Base-by-base conservation (phyloP, 108 stramenopile species). In the Poteriospumella lacustris region DNA sequence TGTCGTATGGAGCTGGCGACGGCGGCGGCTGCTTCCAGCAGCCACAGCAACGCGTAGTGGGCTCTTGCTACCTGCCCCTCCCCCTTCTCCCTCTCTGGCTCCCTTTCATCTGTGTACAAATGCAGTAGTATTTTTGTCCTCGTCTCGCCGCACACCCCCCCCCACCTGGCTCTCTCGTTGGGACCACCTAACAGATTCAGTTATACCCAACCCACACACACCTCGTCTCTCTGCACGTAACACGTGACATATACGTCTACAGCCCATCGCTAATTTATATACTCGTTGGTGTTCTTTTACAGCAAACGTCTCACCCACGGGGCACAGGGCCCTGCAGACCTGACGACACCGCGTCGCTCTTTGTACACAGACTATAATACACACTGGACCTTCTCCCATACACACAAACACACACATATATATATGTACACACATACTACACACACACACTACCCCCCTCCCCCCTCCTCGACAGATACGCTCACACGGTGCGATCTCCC, bases 361-460 rank as follows among this genome's bases (percentile, higher is more conserved):
- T 52, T 52, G 47, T 52, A 52, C 47, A 52, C 47, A 52, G 47
- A 52, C 47, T 52, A 52, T 52, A 52, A 52, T 52, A 52, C 47
- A 52, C 47, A 52, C 47, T 52, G 47, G 47, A 52, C 47, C 47
- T 52, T 52, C 47, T 52, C 47, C 47, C 47, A 52, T 52, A 52
- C 47, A 52, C 47, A 52, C 47, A 19, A 9, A 52, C 47, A 52
- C 47, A 52, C 47, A 52, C 47, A 52, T 19, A 52, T 19, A 52
- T 52, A 52, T 52, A 52, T 52, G 19, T 52, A 19, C 19, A 52
- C 47, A 52, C 47, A 52, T 19, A 52, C 19, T 15, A 9, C 19
- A 52, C 47, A 52, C 47, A 52, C 47, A 52, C 47, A 52, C 47
- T 15, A 15, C 9, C 47, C 47, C 47, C 47, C 47, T 52, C 47